phyloP scores from a whole-genome alignment of 2,329 filamentous ascomycete genomes.

The Phialophora tarda region DNA sequence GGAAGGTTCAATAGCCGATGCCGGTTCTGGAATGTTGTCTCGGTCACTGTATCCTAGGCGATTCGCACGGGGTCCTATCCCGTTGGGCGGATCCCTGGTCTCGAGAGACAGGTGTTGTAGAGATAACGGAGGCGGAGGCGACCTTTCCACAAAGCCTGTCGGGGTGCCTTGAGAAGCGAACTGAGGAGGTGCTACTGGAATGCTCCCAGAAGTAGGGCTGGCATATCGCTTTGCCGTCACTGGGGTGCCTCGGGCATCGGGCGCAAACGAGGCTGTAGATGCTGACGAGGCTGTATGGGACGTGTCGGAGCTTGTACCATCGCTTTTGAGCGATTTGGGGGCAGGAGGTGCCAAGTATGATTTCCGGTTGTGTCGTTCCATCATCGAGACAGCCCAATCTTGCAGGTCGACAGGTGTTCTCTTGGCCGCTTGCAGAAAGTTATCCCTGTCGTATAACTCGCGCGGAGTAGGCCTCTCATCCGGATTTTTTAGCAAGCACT shows the following conservation, averaged over 20 bases:
- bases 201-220: slow-evolving; percentile 74
- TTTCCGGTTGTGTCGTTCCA: slow-evolving; percentile 94
- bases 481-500: slow-evolving; percentile 89
- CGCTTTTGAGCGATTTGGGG: slow-evolving; percentile 74
- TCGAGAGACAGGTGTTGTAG: slow-evolving; percentile 54
- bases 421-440: slow-evolving; percentile 95
- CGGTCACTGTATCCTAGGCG: slow-evolving; percentile 32
- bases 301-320: slow-evolving; percentile 43
- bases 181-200: slow-evolving; percentile 61
- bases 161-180: slow-evolving; percentile 41
- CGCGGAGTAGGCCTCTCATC: slow-evolving; percentile 88
- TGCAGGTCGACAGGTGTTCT: slow-evolving; percentile 91
- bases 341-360: slow-evolving; percentile 86
- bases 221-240: slow-evolving; percentile 44
- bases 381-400: slow-evolving; percentile 91
- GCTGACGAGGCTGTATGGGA: slow-evolving; percentile 40
- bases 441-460: slow-evolving; percentile 89
- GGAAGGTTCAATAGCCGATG: slow-evolving; percentile 48
- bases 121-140: slow-evolving; percentile 46
- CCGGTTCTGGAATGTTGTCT: slow-evolving; percentile 44
- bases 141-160: slow-evolving; percentile 41
- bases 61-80: slow-evolving; percentile 38
- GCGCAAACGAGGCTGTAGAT: slow-evolving; percentile 46
- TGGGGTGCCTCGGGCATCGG: slow-evolving; percentile 42
- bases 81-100: slow-evolving; percentile 45